Percentiles rank a stretch among this genome's conserved stretches.
Evolutionary conservation across 169 alveolate genomes (phyloP).

Genomic region (Plasmodium malariae): DNA sequence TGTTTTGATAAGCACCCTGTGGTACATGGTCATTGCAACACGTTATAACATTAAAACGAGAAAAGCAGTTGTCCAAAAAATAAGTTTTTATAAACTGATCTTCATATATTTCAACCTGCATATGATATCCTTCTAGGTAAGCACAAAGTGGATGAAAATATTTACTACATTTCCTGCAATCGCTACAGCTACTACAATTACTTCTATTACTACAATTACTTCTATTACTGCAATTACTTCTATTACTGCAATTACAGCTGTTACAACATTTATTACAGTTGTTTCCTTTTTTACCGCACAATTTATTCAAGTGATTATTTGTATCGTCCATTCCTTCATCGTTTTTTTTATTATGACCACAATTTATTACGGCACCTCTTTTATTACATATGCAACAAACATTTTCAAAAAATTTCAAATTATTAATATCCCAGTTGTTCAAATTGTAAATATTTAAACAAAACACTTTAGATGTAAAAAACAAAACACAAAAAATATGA

Average conservation of each 20-base stretch:
- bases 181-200: not conserved
- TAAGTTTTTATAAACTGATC: conserved; percentile 31
- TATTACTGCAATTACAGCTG: not conserved
- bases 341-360: conserved; percentile 3
- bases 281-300: not conserved
- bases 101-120: conserved; percentile 58
- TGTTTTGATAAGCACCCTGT: conserved; percentile 16
- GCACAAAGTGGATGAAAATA: conserved; percentile 64
- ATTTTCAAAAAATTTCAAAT: conserved; percentile 22
- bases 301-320: not conserved
- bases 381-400: conserved; percentile 40
- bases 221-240: conserved; percentile 12
- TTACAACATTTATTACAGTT: not conserved
- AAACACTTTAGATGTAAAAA: conserved; percentile 54
- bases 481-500: conserved; percentile 61
- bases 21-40: conserved; percentile 56
- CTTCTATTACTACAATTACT: not conserved
- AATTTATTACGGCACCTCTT: conserved; percentile 43
- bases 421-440: conserved; percentile 28
- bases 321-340: not conserved
- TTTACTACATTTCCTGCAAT: conserved; percentile 18
- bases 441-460: conserved; percentile 67
- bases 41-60: conserved; percentile 25
- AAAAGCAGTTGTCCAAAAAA: conserved; percentile 68
- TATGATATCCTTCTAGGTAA: conserved; percentile 62